Conservation (phyloP, 139 green algal species). For the Micromonas pusilla region DNA sequence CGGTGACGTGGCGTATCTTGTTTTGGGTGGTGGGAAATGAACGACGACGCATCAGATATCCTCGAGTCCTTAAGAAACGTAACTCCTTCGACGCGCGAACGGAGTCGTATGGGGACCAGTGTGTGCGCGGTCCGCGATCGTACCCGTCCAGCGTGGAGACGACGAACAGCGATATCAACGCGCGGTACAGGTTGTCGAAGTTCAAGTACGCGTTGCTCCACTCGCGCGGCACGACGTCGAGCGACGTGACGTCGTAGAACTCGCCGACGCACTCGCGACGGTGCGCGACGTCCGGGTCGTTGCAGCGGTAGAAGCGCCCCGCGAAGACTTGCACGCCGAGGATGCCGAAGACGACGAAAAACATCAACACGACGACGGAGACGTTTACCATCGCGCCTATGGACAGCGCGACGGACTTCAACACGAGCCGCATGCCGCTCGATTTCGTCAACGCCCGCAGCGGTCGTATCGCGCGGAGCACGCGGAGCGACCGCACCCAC, state of each 20-base stretch:
- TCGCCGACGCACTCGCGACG: slow-evolving; percentile 44
- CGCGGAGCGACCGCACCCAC: slow-evolving; percentile 49
- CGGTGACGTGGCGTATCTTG: no score
- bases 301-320: slow-evolving; percentile 50
- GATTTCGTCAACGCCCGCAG: slow-evolving; percentile 60
- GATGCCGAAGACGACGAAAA: slow-evolving; percentile 78
- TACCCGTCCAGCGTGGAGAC: slow-evolving; percentile 26
- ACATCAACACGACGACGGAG: slow-evolving; percentile 59
- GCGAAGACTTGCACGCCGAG: slow-evolving; percentile 71
- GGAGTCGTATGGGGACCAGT: no score
- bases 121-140: no score
- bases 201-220: slow-evolving; percentile 30
- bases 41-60: no score
- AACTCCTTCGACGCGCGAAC: no score
- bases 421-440: slow-evolving; percentile 66
- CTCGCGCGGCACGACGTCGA: slow-evolving; percentile 56
- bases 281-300: neutral
- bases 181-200: slow-evolving; percentile 28
- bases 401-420: slow-evolving; percentile 53
- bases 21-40: no score
- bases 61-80: no score
- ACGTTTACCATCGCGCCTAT: slow-evolving; percentile 75
- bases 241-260: slow-evolving; percentile 49
- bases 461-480: slow-evolving; percentile 62
- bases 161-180: slow-evolving; percentile 28